phyloP scores from a whole-genome alignment of 805 yeast species.

The Candida taoyuanica region DNA sequence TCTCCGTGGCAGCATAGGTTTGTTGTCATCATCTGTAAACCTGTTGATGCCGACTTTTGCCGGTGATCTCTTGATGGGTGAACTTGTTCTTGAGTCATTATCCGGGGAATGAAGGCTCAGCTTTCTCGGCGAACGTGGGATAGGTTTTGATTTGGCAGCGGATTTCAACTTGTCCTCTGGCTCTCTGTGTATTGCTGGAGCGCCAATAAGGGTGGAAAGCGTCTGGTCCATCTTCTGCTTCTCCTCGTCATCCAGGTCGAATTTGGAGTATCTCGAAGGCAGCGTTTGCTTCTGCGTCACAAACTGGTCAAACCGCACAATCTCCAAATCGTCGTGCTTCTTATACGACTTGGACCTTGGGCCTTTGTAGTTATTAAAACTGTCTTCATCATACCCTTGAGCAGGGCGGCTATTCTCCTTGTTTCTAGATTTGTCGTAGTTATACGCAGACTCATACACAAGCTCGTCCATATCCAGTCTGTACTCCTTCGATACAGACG shows the following conservation, averaged over 20 bases:
- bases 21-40: slow-evolving; percentile 1
- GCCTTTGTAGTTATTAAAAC: background rate
- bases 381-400: slow-evolving; percentile 1
- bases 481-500: slow-evolving; percentile 39
- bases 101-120: slow-evolving; percentile 1
- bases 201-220: slow-evolving; percentile 14
- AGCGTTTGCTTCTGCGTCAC: slow-evolving; percentile 7
- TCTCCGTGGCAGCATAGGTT: background rate
- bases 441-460: slow-evolving; percentile 61
- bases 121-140: slow-evolving; percentile 16
- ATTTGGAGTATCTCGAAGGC: slow-evolving; percentile 18
- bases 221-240: slow-evolving; percentile 19
- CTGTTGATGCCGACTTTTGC: slow-evolving; percentile 14
- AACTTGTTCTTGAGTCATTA: background rate
- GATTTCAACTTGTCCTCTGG: slow-evolving; percentile 5
- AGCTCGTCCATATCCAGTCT: slow-evolving; percentile 40
- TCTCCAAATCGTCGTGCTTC: slow-evolving; percentile 16
- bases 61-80: slow-evolving; percentile 20
- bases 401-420: background rate
- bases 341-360: slow-evolving; percentile 8
- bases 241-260: slow-evolving; percentile 19
- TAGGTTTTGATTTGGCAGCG: slow-evolving; percentile 10
- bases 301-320: slow-evolving; percentile 25
- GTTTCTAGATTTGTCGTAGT: slow-evolving; percentile 36
- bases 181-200: background rate